A percentile compares a stretch with the other conserved stretches of the same genome.
phyloP scores from a whole-genome alignment of 1,139 yeast species.

The Spathaspora jeffriesii region DNA sequence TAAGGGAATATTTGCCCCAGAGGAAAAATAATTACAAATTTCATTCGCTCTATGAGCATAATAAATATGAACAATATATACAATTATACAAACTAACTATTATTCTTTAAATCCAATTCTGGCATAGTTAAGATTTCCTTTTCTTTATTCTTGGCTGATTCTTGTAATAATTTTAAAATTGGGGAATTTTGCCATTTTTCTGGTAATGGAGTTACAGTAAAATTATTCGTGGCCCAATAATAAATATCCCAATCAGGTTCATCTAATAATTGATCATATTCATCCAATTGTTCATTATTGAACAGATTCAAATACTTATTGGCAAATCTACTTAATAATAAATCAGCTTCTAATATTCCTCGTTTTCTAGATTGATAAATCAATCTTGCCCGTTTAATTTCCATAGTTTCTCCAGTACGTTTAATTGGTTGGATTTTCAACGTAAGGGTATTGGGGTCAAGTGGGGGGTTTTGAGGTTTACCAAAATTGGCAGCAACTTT shows the following conservation, averaged over 20 bases:
- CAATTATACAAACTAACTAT: neutral
- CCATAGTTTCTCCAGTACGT: constrained; percentile 73
- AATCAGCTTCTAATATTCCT: constrained; percentile 93
- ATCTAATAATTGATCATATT: constrained; percentile 83
- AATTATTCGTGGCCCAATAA: constrained; percentile 94
- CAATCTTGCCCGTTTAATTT: constrained; percentile 80
- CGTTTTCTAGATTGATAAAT: constrained; percentile 92
- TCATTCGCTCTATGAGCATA: neutral
- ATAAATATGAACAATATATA: neutral
- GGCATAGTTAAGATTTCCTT: constrained; percentile 89
- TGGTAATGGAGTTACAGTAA: constrained; percentile 80
- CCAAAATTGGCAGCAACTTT: constrained; percentile 34
- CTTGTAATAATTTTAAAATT: constrained; percentile 67
- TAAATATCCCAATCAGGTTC: constrained; percentile 98
- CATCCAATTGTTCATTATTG: constrained; percentile 70
- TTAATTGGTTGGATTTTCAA: constrained; percentile 75
- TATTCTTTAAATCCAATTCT: constrained; percentile 26
- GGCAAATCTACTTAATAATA: constrained; percentile 84
- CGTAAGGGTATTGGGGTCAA: constrained; percentile 18
- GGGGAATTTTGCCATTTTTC: constrained; percentile 75
- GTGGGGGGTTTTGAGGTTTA: constrained; percentile 45
- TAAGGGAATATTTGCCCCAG: neutral
- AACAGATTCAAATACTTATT: constrained; percentile 64
- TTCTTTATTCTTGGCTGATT: constrained; percentile 72
- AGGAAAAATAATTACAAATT: neutral